Evolutionary conservation across 2,329 filamentous ascomycete species (phyloP), one percentile per base, ranked within the genome.

Genomic region (Beauveria sp.): DNA sequence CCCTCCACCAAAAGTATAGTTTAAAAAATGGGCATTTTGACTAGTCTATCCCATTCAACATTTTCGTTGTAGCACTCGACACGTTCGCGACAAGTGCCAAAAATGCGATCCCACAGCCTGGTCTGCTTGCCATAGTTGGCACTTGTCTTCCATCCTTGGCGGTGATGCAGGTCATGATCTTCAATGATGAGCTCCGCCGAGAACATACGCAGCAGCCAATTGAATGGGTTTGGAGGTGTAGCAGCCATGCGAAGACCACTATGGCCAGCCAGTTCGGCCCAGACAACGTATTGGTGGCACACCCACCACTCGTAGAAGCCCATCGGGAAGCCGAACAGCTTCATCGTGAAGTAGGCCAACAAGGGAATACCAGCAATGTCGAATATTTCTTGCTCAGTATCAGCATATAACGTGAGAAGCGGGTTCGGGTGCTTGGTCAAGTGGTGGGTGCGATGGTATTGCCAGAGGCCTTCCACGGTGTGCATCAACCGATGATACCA

Each of bases 241-340:
- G 70, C 66, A 53, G 72, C 71, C 10, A 78, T 54, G 1, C 77
- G 72, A 16, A 78, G 62, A 1, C 75, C 75, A 34, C 70, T 74
- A 55, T 78, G 75, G 4, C 75, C 75, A 28, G 68, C 65, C 3
- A 76, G 56, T 61, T 78, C 75, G 16, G 74, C 66, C 65, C 72
- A 79, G 14, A 75, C 69, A 34, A 79, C 68, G 56, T 77, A 79
- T 58, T 75, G 70, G 57, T 78, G 73, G 65, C 76, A 79, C 20
- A 79, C 64, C 76, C 76, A 79, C 75, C 74, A 77, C 47, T 78
- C 76, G 54, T 78, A 78, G 64, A 79, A 79, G 2, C 74, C 75
- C 73, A 79, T 74, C 0, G 75, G 76, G 4, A 78, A 53, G 0
- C 75, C 75, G 40, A 69, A 9, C 5, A 63, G 10, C 60, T 70